These are phyloP conservation scores for Penicillium diatomitis DNA, from an alignment of 495 filamentous ascomycete genomes.

Conservation along the genomic window DNA sequence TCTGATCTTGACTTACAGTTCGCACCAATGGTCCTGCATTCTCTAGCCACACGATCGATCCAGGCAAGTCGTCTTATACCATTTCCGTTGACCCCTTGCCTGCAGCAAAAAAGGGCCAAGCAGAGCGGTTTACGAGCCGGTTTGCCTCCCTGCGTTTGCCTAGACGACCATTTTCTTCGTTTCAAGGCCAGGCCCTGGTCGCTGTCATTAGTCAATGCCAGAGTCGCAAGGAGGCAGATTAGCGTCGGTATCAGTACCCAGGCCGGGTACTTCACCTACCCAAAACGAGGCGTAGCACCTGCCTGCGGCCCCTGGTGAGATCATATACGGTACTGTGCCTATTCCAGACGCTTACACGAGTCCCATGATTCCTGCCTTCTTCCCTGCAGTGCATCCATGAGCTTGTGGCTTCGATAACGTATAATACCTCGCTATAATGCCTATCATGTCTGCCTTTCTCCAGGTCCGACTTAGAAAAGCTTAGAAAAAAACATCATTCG, in stretches of 20 bases:
- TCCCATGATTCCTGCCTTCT: slow-evolving; percentile 33
- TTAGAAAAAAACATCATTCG: no score
- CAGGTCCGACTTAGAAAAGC: no score
- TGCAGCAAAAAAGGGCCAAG: slow-evolving; percentile 48
- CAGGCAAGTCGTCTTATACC: slow-evolving; percentile 42
- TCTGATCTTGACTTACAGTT: slow-evolving; percentile 92
- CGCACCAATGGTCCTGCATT: slow-evolving; percentile 92
- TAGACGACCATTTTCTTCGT: slow-evolving; percentile 46
- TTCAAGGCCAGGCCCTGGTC: slow-evolving; percentile 74
- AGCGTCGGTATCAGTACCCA: slow-evolving; percentile 23
- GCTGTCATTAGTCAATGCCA: slow-evolving; percentile 68
- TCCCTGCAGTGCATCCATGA: slow-evolving; percentile 19
- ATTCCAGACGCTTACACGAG: slow-evolving; percentile 43
- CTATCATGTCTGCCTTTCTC: no score
- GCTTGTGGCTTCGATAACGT: no score
- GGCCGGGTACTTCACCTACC: slow-evolving; percentile 14
- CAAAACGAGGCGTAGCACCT: slow-evolving; percentile 26
- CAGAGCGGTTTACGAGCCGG: slow-evolving; percentile 28
- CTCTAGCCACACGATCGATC: slow-evolving; percentile 25
- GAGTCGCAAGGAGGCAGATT: slow-evolving; percentile 52
- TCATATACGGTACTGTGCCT: slow-evolving; percentile 41
- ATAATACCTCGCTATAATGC: no score
- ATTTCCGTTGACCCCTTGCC: slow-evolving; percentile 38
- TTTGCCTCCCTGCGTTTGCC: slow-evolving; percentile 40
- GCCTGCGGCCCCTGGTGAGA: slow-evolving; percentile 40